A percentile compares a stretch with the other conserved stretches of the same genome.
Conservation (phyloP, 306 rosid genomes). For the Prinsepia uniflora region DNA sequence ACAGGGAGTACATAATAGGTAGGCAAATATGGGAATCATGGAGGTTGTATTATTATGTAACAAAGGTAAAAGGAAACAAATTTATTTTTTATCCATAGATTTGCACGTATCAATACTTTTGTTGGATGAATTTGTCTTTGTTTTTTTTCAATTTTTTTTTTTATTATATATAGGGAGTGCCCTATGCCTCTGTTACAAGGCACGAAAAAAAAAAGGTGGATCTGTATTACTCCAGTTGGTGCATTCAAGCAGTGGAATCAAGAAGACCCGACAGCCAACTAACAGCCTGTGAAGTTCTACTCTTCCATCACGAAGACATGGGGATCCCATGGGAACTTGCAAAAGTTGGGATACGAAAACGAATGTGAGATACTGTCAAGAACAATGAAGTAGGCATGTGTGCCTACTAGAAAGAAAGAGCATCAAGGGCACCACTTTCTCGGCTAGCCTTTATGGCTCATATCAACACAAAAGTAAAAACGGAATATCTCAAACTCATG, state of each 20-base stretch:
- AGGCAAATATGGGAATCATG: conserved; percentile 64
- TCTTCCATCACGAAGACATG: conserved; percentile 88
- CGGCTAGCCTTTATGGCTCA: conserved; percentile 54
- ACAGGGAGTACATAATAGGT: conserved; percentile 65
- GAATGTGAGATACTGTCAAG: conserved; percentile 90
- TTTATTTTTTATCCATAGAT: not conserved
- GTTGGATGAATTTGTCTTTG: not conserved
- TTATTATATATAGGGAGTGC: conserved; percentile 61
- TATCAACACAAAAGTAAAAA: conserved; percentile 58
- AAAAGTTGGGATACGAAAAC: conserved; percentile 77
- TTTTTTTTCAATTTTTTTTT: conserved; percentile 1
- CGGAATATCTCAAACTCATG: conserved; percentile 47
- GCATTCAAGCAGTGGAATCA: conserved; percentile 76
- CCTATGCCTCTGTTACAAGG: conserved; percentile 45
- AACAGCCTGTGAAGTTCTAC: conserved; percentile 76
- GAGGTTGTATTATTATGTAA: conserved; percentile 56
- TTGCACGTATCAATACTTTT: not conserved
- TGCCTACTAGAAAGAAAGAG: conserved; percentile 54
- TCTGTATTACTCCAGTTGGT: conserved; percentile 62
- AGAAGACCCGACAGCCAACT: conserved; percentile 44
- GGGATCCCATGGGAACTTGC: conserved; percentile 94
- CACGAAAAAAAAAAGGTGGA: conserved; percentile 51
- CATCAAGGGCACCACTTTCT: conserved; percentile 51
- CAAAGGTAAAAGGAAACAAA: conserved; percentile 43
- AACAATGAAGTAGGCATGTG: conserved; percentile 79